Evolutionary conservation across 2,329 filamentous ascomycete species (phyloP).

Genomic region (Verticillium tricorpus): DNA sequence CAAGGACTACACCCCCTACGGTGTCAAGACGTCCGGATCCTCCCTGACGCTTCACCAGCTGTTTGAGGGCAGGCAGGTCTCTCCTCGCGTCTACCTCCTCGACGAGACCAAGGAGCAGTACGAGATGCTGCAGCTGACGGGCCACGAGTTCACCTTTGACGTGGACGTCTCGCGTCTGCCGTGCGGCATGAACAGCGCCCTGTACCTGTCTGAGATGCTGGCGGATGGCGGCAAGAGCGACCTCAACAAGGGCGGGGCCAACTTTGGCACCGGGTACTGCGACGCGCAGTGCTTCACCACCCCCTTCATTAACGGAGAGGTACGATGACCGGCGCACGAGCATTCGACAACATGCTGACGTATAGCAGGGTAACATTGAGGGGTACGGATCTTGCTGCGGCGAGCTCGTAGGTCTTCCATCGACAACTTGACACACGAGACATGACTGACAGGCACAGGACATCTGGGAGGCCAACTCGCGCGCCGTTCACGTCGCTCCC

Average conservation of each 20-base stretch:
- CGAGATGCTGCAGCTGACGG: conserved; percentile 54
- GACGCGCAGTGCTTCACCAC: conserved; percentile 53
- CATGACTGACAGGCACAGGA: conserved; percentile 22
- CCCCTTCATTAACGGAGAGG: conserved; percentile 45
- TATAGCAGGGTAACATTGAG: conserved; percentile 33
- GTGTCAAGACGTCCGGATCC: conserved; percentile 25
- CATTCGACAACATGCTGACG: not conserved
- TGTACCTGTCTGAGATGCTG: conserved; percentile 55
- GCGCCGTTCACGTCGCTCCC: conserved; percentile 39
- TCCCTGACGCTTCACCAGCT: conserved; percentile 25
- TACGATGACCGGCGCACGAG: conserved; percentile 11
- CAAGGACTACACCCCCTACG: conserved; percentile 35
- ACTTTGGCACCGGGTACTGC: conserved; percentile 61
- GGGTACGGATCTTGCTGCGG: conserved; percentile 45
- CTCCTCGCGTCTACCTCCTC: conserved; percentile 55
- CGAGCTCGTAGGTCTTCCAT: conserved; percentile 31
- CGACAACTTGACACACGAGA: not conserved
- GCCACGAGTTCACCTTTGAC: conserved; percentile 61
- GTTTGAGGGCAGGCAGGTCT: conserved; percentile 15
- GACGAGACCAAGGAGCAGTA: conserved; percentile 49
- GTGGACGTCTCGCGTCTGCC: conserved; percentile 61
- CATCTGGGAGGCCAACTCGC: conserved; percentile 50
- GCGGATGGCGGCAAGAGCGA: conserved; percentile 54
- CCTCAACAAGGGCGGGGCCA: conserved; percentile 52
- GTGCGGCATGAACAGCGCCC: conserved; percentile 63